Conservation (phyloP, 148 eudicot genomes). For the Fagopyrum tataricum region DNA sequence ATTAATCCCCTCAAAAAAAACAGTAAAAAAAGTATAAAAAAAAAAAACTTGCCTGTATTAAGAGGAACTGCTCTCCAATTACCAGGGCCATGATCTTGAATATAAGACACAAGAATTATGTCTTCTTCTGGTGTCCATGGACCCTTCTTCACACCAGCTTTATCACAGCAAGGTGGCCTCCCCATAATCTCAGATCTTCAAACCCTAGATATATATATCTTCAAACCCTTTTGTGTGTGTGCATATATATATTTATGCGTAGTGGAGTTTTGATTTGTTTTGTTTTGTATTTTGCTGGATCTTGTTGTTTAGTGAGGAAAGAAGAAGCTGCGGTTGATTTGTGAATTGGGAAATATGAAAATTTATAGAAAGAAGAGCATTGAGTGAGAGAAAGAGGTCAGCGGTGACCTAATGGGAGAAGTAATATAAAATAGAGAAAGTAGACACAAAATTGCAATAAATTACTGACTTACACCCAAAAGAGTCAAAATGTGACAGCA, state of each 20-base stretch:
- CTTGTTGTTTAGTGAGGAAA: not conserved
- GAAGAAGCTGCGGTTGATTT: not conserved
- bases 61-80: constrained; percentile 52
- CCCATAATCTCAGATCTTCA: constrained; percentile 25
- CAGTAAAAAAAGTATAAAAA: not conserved
- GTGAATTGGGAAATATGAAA: not conserved
- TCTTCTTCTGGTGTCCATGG: constrained; percentile 65
- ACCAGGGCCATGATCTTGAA: constrained; percentile 50
- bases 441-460: not conserved
- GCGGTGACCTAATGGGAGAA: constrained; percentile 6
- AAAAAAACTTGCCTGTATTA: constrained; percentile 26
- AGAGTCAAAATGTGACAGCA: constrained; percentile 4
- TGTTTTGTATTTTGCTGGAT: not conserved
- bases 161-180: constrained; percentile 50
- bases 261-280: not conserved
- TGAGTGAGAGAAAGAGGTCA: constrained; percentile 10
- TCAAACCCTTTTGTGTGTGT: too few relatives aligned
- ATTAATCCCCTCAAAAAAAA: not conserved
- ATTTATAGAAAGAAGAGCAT: constrained; percentile 6
- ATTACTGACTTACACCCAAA: not conserved
- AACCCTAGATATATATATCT: not conserved
- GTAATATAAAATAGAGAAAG: not conserved
- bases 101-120: constrained; percentile 43
- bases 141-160: constrained; percentile 42
- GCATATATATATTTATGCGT: too few relatives aligned